phyloP scores from a whole-genome alignment of 768 basidiomycete genomes.

The Pisolithus microcarpus region DNA sequence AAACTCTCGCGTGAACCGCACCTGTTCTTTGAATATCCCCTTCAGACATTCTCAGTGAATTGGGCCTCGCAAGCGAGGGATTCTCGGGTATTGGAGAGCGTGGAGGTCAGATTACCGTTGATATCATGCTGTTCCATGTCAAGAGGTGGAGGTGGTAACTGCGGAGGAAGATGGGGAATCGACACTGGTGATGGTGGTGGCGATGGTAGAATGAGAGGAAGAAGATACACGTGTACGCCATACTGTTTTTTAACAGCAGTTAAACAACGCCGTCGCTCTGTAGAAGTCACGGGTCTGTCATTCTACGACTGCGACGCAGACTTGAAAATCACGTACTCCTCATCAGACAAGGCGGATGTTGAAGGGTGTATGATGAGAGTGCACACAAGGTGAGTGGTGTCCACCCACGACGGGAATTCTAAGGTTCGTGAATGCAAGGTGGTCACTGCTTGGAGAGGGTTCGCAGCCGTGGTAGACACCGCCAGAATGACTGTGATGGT shows the following conservation, averaged over 20 bases:
- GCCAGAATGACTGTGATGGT: constrained; percentile 60
- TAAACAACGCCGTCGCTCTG: constrained; percentile 73
- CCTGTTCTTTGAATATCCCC: constrained; percentile 68
- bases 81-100: not conserved
- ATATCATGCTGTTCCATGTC: constrained; percentile 19
- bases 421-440: constrained; percentile 58
- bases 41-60: constrained; percentile 50
- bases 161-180: constrained; percentile 58
- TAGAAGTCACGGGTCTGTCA: constrained; percentile 4
- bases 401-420: constrained; percentile 79
- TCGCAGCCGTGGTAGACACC: constrained; percentile 74
- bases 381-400: constrained; percentile 61
- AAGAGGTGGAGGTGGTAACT: constrained; percentile 46
- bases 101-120: not conserved
- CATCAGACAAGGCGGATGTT: constrained; percentile 61
- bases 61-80: constrained; percentile 9
- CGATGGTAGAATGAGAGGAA: constrained; percentile 54
- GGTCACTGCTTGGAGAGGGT: constrained; percentile 74
- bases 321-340: constrained; percentile 53
- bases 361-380: constrained; percentile 73
- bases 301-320: not conserved
- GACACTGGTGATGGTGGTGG: constrained; percentile 61
- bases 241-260: constrained; percentile 85
- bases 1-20: constrained; percentile 80
- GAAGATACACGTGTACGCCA: constrained; percentile 69